These are phyloP conservation scores for Globisporangium cylindrosporum DNA, from an alignment of 352 stramenopile species.

Conservation along the genomic window DNA sequence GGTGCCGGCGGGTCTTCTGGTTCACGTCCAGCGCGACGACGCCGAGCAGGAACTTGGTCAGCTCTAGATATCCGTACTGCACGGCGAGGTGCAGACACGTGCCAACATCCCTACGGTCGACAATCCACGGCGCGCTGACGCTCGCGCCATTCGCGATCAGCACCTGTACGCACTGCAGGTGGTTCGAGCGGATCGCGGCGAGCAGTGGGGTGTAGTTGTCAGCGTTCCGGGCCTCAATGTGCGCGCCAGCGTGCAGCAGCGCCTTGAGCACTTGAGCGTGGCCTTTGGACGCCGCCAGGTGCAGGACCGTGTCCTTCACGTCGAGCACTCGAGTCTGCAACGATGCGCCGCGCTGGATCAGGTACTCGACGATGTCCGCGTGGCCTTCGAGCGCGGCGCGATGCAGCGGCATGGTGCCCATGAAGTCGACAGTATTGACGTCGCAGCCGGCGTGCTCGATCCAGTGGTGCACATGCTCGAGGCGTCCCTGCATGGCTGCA, in stretches of 20 bases:
- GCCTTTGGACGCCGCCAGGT: constrained; percentile 34
- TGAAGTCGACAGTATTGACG: constrained; percentile 16
- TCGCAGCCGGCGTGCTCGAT: constrained; percentile 20
- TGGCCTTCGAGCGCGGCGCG: constrained; percentile 24
- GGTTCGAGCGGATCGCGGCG: constrained; percentile 27
- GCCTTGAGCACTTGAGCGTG: constrained; percentile 21
- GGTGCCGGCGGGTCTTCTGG: constrained; percentile 6
- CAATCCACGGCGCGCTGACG: constrained; percentile 13
- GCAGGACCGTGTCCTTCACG: constrained; percentile 34
- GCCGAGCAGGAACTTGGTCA: constrained; percentile 25
- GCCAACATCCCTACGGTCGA: constrained; percentile 14
- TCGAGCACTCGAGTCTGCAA: constrained; percentile 18
- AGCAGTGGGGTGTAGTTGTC: constrained; percentile 34
- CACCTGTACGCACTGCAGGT: constrained; percentile 31
- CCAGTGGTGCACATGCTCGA: constrained; percentile 23
- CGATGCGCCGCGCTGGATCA: constrained; percentile 22
- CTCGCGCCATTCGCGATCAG: constrained; percentile 29
- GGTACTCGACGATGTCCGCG: constrained; percentile 24
- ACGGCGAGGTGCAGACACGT: constrained; percentile 37
- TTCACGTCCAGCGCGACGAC: constrained; percentile 23
- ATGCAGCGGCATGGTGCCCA: constrained; percentile 18
- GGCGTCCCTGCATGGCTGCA: constrained; percentile 19
- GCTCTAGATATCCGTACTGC: constrained; percentile 20
- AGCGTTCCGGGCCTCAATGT: constrained; percentile 26
- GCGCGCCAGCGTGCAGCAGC: constrained; percentile 29